A percentile compares a stretch with the other conserved stretches of the same genome.
phyloP scores from a whole-genome alignment of 129 eudicot species.

The carrot (Daucus carota) region DH1_v3.0 NC_030381.2:55824001-55824500 shows the following conservation, averaged over 20 bases:
- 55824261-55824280: slow-evolving; percentile 2
- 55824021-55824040: slow-evolving; percentile 8
- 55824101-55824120: not conserved
- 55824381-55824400: not conserved
- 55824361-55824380: not conserved
- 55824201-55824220: not conserved
- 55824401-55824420: not conserved
- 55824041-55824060: slow-evolving; percentile 2
- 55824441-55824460: not conserved
- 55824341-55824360: not conserved
- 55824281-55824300: slow-evolving; percentile 5
- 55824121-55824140: not conserved
- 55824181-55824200: slow-evolving; percentile 2
- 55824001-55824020: not conserved
- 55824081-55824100: not conserved
- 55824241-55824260: not conserved
- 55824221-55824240: not conserved
- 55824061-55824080: slow-evolving; percentile 7
- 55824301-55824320: slow-evolving; percentile 3
- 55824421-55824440: not conserved
- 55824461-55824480: not conserved
- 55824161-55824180: not conserved
- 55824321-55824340: not conserved
- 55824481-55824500: slow-evolving; percentile 1
- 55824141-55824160: not conserved